phyloP scores from a whole-genome alignment of 148 eudicot species.

The Vaccinium corymbosum region DNA sequence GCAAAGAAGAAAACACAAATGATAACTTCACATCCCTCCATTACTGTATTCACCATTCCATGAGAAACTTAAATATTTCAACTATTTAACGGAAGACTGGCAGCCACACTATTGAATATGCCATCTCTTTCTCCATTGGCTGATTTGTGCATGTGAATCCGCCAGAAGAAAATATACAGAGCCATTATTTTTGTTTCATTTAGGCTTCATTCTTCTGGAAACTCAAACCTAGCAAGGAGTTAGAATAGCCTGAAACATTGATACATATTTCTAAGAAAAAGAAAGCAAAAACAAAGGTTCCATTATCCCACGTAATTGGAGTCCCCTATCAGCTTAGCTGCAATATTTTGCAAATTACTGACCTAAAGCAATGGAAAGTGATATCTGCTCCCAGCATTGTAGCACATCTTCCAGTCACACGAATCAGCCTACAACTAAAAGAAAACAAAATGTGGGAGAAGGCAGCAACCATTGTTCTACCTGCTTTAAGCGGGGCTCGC shows the following conservation, averaged over 20 bases:
- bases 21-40: neutral
- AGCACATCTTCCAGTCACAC: neutral
- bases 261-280: neutral
- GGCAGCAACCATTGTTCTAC: neutral
- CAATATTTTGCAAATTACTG: neutral
- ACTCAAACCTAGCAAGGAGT: neutral
- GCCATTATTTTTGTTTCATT: neutral
- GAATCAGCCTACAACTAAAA: neutral
- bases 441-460: neutral
- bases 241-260: neutral
- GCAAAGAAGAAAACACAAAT: neutral
- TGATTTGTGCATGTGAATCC: neutral
- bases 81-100: neutral
- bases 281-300: neutral
- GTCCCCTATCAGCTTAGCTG: neutral
- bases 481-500: neutral
- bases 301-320: neutral
- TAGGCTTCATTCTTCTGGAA: neutral
- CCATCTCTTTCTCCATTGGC: neutral
- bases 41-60: neutral
- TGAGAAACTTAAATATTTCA: neutral
- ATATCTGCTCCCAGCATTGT: neutral
- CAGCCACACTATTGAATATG: neutral
- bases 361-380: constrained; percentile 1
- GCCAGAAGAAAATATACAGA: neutral